Percentiles rank a stretch among this genome's conserved stretches.
These are phyloP conservation scores for Claviceps spartinae DNA, from an alignment of 2,329 filamentous ascomycete genomes.

Conservation along the genomic window DNA sequence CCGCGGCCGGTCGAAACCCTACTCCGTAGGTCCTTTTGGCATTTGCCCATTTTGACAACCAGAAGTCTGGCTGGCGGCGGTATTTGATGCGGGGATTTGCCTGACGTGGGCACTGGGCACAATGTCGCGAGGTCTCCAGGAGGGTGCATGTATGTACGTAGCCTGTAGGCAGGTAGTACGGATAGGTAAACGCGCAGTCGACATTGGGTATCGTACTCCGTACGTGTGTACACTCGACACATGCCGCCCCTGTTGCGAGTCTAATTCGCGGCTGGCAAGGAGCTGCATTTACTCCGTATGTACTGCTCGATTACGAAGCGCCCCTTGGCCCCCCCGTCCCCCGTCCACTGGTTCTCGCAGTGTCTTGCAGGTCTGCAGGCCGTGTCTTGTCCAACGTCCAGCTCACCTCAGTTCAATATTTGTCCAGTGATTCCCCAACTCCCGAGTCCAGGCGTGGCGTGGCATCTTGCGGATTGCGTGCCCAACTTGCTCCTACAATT, in stretches of 20 bases:
- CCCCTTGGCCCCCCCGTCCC: neutral
- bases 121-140: neutral
- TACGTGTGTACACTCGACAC: neutral
- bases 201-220: no score
- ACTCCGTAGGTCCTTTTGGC: neutral
- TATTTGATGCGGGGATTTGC: neutral
- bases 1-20: conserved; percentile 1
- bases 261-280: neutral
- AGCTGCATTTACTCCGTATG: neutral
- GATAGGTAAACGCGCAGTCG: no score
- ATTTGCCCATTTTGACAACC: neutral
- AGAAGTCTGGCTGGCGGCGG: neutral
- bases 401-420: neutral
- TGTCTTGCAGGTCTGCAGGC: neutral
- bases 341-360: neutral
- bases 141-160: no score
- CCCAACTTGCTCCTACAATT: neutral
- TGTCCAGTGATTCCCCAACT: neutral
- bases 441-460: neutral
- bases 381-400: neutral
- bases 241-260: neutral
- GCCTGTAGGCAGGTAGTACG: no score
- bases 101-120: neutral
- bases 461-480: neutral
- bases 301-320: neutral